Conservation (phyloP, 1,139 yeast genomes). For the Hyphopichia fennica region DNA sequence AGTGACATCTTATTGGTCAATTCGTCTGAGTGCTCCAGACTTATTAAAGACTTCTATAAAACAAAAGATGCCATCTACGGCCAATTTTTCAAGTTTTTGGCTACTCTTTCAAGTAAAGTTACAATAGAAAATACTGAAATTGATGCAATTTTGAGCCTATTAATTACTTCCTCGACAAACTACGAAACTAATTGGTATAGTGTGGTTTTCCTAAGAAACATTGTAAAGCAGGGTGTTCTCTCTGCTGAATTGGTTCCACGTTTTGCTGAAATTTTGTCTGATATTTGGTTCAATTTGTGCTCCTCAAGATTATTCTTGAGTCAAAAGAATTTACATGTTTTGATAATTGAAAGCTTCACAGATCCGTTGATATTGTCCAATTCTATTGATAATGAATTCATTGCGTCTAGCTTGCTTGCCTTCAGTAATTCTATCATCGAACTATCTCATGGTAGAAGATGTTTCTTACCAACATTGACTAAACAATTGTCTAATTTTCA, state of each 20-base stretch:
- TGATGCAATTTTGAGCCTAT: slow-evolving; percentile 11
- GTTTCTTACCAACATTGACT: slow-evolving; percentile 63
- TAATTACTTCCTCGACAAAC: slow-evolving; percentile 24
- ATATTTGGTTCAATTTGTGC: slow-evolving; percentile 60
- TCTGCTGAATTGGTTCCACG: slow-evolving; percentile 6
- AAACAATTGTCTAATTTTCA: slow-evolving; percentile 43
- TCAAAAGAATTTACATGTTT: slow-evolving; percentile 63
- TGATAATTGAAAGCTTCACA: slow-evolving; percentile 49
- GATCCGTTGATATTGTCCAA: slow-evolving; percentile 18
- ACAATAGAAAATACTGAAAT: slow-evolving; percentile 7
- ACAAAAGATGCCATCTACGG: slow-evolving; percentile 40
- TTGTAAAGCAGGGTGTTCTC: slow-evolving; percentile 7
- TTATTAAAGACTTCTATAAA: slow-evolving; percentile 41
- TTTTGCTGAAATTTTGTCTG: slow-evolving; percentile 32
- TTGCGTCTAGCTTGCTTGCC: slow-evolving; percentile 27
- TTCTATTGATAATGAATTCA: slow-evolving; percentile 19
- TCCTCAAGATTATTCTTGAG: slow-evolving; percentile 63
- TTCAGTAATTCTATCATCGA: slow-evolving; percentile 48
- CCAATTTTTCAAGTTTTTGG: slow-evolving; percentile 26
- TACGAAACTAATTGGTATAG: slow-evolving; percentile 25
- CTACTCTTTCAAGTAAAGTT: slow-evolving; percentile 11
- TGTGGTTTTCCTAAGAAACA: slow-evolving; percentile 14
- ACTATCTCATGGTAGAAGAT: slow-evolving; percentile 63
- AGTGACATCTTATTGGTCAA: slow-evolving; percentile 20
- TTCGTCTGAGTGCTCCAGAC: slow-evolving; percentile 20